Evolutionary conservation across 2,329 filamentous ascomycete species (phyloP), one percentile per base, ranked within the genome.

Genomic region (Ophiognomonia clavigignenti-juglandacearum): DNA sequence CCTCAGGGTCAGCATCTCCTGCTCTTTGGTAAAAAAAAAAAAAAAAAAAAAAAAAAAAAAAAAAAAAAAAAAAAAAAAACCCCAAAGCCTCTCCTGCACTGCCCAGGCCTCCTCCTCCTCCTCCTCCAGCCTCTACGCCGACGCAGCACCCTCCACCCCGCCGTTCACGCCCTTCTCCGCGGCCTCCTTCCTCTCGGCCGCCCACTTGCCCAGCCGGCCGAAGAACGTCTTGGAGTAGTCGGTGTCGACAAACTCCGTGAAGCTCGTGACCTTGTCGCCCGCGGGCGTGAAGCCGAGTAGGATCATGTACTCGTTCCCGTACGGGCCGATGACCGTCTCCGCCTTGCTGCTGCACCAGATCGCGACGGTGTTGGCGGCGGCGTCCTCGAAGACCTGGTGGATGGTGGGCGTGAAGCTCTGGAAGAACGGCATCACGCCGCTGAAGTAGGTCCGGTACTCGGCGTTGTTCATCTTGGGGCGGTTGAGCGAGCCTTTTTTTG

Each of bases 221-320:
- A 47, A 47, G 11, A 37, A 39, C 3, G 24, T 37, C 39, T 38
- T 47, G 9, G 39, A 14, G 6, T 24, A 20, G 3, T 16, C 37
- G 7, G 45, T 39, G 19, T 39, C 37, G 19, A 39, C 37, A 23
- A 23, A 38, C 16, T 38, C 37, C 6, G 18, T 18, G 8, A 49
- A 27, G 36, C 32, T 34, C 16, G 38, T 34, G 14, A 49, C 47
- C 29, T 53, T 56, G 35, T 54, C 52, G 24, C 53, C 54, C 1
- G 45, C 44, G 32, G 53, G 47, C 29, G 54, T 56, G 47, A 57
- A 54, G 50, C 57, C 26, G 27, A 57, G 35, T 19, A 54, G 39
- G 14, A 58, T 26, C 31, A 53, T 48, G 39, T 57, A 55, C 53
- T 59, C 54, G 34, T 57, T 54, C 6, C 14, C 31, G 31, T 58